phyloP scores from a whole-genome alignment of 192 early-diverging fungal species.

The Funneliformis geosporum region DNA sequence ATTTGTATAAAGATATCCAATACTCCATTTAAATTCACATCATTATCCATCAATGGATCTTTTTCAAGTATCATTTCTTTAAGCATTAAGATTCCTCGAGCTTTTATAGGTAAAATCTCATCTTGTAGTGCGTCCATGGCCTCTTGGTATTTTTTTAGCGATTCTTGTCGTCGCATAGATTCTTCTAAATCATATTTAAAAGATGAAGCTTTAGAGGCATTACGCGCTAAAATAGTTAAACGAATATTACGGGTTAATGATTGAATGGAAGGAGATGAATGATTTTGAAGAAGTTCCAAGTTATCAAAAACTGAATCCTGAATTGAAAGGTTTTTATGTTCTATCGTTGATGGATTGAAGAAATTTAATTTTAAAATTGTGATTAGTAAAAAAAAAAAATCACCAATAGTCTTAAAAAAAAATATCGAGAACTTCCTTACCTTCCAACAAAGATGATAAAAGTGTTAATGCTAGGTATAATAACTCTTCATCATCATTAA shows the following conservation, averaged over 20 bases:
- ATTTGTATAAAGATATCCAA: conserved; percentile 79
- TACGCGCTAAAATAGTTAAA: conserved; percentile 47
- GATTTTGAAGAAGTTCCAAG: conserved; percentile 41
- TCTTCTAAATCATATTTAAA: conserved; percentile 14
- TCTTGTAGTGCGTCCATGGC: conserved; percentile 79
- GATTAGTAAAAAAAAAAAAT: conserved; percentile 10
- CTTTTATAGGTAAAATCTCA: conserved; percentile 81
- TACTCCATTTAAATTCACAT: conserved; percentile 60
- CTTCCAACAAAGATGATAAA: conserved; percentile 62
- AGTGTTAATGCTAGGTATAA: conserved; percentile 61
- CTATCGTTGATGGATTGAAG: conserved; percentile 30
- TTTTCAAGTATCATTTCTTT: conserved; percentile 76
- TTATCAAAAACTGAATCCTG: conserved; percentile 42
- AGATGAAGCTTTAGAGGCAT: conserved; percentile 38
- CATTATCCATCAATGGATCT: conserved; percentile 59
- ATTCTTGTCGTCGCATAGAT: conserved; percentile 38
- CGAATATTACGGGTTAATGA: conserved; percentile 50
- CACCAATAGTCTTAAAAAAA: too few species aligned
- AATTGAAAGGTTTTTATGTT: conserved; percentile 47
- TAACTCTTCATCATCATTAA: conserved; percentile 58
- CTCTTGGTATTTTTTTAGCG: conserved; percentile 62
- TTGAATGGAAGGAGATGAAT: conserved; percentile 45
- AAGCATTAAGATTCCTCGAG: conserved; percentile 82
- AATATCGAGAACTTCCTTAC: conserved; percentile 35
- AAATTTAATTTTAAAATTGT: background rate